Evolutionary conservation across 805 yeast species (phyloP).

Genomic region (Cyberlindnera lachancei): DNA sequence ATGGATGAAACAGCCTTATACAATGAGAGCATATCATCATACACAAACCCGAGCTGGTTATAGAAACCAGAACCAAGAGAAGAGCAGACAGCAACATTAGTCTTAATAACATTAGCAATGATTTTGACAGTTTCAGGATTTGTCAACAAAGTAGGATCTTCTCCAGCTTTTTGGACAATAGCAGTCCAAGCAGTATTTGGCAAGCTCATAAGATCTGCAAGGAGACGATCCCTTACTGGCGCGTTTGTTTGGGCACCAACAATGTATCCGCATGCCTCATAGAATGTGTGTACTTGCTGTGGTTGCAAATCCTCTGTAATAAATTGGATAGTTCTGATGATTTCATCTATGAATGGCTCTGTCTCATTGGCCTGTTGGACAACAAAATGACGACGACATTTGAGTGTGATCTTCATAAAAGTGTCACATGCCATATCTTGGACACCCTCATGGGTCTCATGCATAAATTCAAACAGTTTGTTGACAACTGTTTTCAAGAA

Average conservation of each 20-base stretch:
- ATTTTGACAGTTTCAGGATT: slow-evolving; percentile 84
- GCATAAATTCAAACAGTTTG: slow-evolving; percentile 97
- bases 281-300: slow-evolving; percentile 95
- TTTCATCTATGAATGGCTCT: slow-evolving; percentile 88
- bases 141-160: slow-evolving; percentile 71
- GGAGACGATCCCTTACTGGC: slow-evolving; percentile 61
- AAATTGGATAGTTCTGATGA: slow-evolving; percentile 71
- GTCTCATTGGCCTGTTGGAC: slow-evolving; percentile 77
- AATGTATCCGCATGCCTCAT: slow-evolving; percentile 94
- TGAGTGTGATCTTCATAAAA: slow-evolving; percentile 88
- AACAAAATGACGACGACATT: slow-evolving; percentile 94
- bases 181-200: slow-evolving; percentile 96
- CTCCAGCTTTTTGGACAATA: slow-evolving; percentile 76
- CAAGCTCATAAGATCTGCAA: slow-evolving; percentile 74
- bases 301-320: slow-evolving; percentile 93
- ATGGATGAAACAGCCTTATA: slow-evolving; percentile 83
- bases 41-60: slow-evolving; percentile 80
- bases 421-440: slow-evolving; percentile 99
- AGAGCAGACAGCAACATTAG: slow-evolving; percentile 92
- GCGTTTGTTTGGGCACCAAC: slow-evolving; percentile 77
- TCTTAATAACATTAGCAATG: slow-evolving; percentile 87
- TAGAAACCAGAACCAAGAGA: slow-evolving; percentile 89
- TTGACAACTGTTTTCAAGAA: slow-evolving; percentile 92
- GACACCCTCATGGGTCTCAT: slow-evolving; percentile 99
- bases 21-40: slow-evolving; percentile 81